These are phyloP conservation scores for Cercospora sp. DNA, from an alignment of 2,329 filamentous ascomycete species.

Conservation along the genomic window DNA sequence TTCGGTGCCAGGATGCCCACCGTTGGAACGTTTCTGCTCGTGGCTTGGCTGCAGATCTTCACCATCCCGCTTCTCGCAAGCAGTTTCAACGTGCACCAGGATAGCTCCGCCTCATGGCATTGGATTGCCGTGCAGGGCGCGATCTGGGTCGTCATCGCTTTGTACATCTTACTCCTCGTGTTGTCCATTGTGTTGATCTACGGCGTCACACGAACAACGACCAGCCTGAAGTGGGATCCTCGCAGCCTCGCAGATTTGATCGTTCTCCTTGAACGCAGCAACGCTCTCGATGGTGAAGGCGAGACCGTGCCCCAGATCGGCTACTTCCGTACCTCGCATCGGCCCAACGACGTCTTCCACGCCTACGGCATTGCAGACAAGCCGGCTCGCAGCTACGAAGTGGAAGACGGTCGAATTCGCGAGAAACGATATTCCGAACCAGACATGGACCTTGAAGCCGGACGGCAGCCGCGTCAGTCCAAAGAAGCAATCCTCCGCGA, in stretches of 20 bases:
- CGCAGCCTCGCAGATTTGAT: constrained; percentile 79
- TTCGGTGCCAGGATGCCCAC: constrained; percentile 69
- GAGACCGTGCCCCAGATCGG: constrained; percentile 67
- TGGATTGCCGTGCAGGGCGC: constrained; percentile 79
- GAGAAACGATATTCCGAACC: constrained; percentile 44
- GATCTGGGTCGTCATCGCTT: constrained; percentile 71
- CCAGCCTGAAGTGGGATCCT: constrained; percentile 83
- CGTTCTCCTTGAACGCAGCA: constrained; percentile 75
- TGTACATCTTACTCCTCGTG: constrained; percentile 68
- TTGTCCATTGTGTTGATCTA: constrained; percentile 60
- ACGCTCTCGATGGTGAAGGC: constrained; percentile 62
- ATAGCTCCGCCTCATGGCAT: constrained; percentile 62
- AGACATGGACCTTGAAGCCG: constrained; percentile 37
- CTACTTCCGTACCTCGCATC: constrained; percentile 75
- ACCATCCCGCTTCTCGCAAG: constrained; percentile 79
- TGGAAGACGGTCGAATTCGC: constrained; percentile 49
- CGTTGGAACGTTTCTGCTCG: constrained; percentile 63
- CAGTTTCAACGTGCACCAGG: constrained; percentile 66
- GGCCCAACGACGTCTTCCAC: constrained; percentile 70
- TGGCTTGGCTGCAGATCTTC: constrained; percentile 76
- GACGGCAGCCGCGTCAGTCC: constrained; percentile 47
- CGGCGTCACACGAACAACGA: constrained; percentile 57
- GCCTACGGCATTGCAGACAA: constrained; percentile 68
- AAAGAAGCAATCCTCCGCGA: constrained; percentile 33
- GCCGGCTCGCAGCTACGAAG: constrained; percentile 52